phyloP scores from a whole-genome alignment of 805 yeast genomes.

The Hanseniaspora hatyaiensis region DNA sequence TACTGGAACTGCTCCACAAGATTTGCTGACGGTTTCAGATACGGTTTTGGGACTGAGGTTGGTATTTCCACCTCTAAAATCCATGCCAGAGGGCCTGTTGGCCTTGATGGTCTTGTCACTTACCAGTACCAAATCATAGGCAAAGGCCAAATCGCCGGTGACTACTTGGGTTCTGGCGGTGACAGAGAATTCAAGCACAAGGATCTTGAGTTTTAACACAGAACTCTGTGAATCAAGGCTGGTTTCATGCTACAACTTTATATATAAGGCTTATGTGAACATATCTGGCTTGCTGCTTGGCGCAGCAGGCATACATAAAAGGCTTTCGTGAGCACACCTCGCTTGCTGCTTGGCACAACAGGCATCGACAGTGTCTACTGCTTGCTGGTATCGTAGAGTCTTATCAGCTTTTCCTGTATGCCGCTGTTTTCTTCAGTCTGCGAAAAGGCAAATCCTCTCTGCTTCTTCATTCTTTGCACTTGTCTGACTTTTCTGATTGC shows the following conservation, averaged over 20 bases:
- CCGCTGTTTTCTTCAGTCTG: slow-evolving; percentile 62
- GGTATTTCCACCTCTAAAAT: slow-evolving; percentile 95
- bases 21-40: slow-evolving; percentile 96
- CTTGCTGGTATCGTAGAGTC: slow-evolving; percentile 91
- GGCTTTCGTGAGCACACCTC: too few species aligned
- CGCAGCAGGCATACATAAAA: too few species aligned
- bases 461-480: slow-evolving; percentile 94
- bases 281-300: too few species aligned
- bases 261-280: too few species aligned
- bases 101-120: slow-evolving; percentile 89
- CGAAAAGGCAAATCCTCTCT: slow-evolving; percentile 96
- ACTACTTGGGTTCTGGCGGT: slow-evolving; percentile 91
- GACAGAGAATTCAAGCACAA: slow-evolving; percentile 63
- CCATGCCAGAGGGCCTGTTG: slow-evolving; percentile 98
- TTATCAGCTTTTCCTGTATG: slow-evolving; percentile 79
- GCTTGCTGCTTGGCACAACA: too few species aligned
- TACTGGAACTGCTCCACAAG: slow-evolving; percentile 96
- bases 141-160: slow-evolving; percentile 83
- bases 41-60: slow-evolving; percentile 97
- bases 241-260: too few species aligned
- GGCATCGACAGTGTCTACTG: too few species aligned
- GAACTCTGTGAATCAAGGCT: too few species aligned
- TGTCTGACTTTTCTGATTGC: slow-evolving; percentile 96
- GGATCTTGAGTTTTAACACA: slow-evolving; percentile 35
- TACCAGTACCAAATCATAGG: slow-evolving; percentile 92